Evolutionary conservation across 2,329 filamentous ascomycete species (phyloP).

Genomic region (Trichoderma sp.): DNA sequence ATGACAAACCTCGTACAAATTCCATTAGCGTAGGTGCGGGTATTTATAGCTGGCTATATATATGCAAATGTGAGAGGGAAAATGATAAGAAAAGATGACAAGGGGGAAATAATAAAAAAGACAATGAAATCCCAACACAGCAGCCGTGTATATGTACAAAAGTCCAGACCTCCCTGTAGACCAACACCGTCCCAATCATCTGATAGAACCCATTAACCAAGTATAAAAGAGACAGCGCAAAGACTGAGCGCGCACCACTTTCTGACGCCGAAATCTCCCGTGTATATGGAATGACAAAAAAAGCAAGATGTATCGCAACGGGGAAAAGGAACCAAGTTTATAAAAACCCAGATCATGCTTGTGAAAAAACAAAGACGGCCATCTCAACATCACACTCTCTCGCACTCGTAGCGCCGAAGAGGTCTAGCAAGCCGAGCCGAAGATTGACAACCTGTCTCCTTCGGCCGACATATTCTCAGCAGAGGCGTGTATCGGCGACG

Average conservation of each 20-base stretch:
- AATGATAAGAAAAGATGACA: background rate
- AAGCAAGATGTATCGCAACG: background rate
- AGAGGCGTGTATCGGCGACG: background rate
- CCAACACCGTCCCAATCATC: background rate
- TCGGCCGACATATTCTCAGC: background rate
- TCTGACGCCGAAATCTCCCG: background rate
- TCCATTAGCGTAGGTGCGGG: background rate
- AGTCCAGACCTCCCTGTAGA: background rate
- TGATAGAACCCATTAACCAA: background rate
- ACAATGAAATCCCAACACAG: background rate
- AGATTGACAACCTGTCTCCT: background rate
- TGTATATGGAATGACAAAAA: background rate
- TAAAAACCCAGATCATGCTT: background rate
- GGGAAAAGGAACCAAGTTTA: background rate
- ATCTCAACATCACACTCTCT: background rate
- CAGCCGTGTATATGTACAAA: background rate
- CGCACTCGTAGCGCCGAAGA: background rate
- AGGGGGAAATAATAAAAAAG: background rate
- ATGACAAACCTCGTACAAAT: background rate
- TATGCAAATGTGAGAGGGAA: background rate
- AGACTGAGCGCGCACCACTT: background rate
- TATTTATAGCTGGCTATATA: conserved; percentile 14
- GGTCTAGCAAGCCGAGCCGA: background rate
- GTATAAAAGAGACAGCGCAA: background rate
- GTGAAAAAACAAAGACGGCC: background rate